These are phyloP conservation scores for Vanrija pseudolonga DNA, from an alignment of 1,284 basidiomycete species.

Conservation along the genomic window DNA sequence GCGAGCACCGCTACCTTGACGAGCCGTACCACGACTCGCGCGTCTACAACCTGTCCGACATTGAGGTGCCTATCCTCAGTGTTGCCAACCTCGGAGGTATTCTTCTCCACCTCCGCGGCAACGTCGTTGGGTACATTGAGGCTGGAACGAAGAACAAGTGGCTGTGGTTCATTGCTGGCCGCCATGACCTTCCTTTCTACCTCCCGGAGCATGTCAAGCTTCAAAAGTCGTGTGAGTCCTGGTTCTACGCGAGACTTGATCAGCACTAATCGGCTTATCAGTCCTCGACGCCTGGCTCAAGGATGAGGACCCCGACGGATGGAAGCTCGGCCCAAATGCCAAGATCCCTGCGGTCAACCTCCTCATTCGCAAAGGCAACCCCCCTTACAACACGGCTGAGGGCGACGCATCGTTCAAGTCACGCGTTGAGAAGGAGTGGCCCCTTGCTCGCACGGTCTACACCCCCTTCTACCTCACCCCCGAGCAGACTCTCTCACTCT, in stretches of 20 bases:
- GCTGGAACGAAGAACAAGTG: slow-evolving; percentile 41
- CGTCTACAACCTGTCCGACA: slow-evolving; percentile 34
- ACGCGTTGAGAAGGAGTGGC: slow-evolving; percentile 33
- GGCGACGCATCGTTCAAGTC: slow-evolving; percentile 33
- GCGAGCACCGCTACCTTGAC: slow-evolving; percentile 27
- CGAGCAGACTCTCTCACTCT: background rate
- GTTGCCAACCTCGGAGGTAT: slow-evolving; percentile 45
- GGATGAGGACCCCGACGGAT: slow-evolving; percentile 26
- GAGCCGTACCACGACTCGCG: slow-evolving; percentile 34
- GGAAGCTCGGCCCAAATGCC: slow-evolving; percentile 36
- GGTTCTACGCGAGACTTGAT: too few relatives aligned
- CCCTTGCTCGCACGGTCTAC: slow-evolving; percentile 35
- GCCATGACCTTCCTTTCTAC: slow-evolving; percentile 46
- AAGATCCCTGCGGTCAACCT: slow-evolving; percentile 35
- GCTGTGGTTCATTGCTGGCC: slow-evolving; percentile 41
- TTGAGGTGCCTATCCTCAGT: slow-evolving; percentile 37
- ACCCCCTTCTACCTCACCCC: slow-evolving; percentile 27
- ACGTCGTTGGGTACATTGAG: slow-evolving; percentile 39
- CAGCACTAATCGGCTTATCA: slow-evolving; percentile 1
- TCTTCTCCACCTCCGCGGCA: slow-evolving; percentile 40
- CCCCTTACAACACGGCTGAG: slow-evolving; percentile 36
- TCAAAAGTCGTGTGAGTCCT: slow-evolving; percentile 25
- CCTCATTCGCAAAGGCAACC: slow-evolving; percentile 39
- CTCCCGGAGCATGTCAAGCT: slow-evolving; percentile 33
- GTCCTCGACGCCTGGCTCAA: slow-evolving; percentile 40